These are phyloP conservation scores for Myxozyma kluyveri DNA, from an alignment of 805 yeast genomes.

Conservation along the genomic window DNA sequence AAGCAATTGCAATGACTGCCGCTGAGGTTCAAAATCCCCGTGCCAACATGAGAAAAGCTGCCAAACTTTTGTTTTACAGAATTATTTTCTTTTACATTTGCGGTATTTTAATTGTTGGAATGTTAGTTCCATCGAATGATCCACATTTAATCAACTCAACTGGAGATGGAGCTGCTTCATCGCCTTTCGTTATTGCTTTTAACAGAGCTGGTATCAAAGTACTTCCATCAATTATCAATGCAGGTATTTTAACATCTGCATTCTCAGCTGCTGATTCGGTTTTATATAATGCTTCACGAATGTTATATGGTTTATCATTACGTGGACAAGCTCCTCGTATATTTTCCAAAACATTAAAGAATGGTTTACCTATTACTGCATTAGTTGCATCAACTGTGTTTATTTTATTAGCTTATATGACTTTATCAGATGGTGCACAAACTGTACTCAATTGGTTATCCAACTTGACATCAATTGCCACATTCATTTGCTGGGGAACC, in stretches of 20 bases:
- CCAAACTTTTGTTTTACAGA: slow-evolving; percentile 68
- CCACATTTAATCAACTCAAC: slow-evolving; percentile 57
- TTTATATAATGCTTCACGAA: slow-evolving; percentile 37
- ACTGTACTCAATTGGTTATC: slow-evolving; percentile 70
- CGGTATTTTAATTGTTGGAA: slow-evolving; percentile 76
- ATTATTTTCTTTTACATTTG: slow-evolving; percentile 65
- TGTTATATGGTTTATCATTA: slow-evolving; percentile 66
- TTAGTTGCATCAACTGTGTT: slow-evolving; percentile 53
- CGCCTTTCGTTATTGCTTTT: slow-evolving; percentile 86
- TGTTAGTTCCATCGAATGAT: slow-evolving; percentile 69
- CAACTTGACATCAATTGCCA: slow-evolving; percentile 68
- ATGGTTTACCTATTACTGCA: slow-evolving; percentile 69
- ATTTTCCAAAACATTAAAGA: slow-evolving; percentile 57
- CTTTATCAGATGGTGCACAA: slow-evolving; percentile 56
- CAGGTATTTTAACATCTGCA: slow-evolving; percentile 67
- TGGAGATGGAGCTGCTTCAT: slow-evolving; percentile 66
- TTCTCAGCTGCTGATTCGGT: slow-evolving; percentile 58
- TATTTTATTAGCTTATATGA: slow-evolving; percentile 40
- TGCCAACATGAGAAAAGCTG: slow-evolving; percentile 71
- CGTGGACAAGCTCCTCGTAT: slow-evolving; percentile 71
- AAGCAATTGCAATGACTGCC: slow-evolving; percentile 79
- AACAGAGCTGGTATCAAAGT: slow-evolving; percentile 53
- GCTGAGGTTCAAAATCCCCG: slow-evolving; percentile 77
- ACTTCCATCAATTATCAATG: slow-evolving; percentile 77
- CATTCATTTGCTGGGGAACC: slow-evolving; percentile 57